Conservation (phyloP, 2,329 filamentous ascomycete species). For the Aspergillus fischeri region DNA sequence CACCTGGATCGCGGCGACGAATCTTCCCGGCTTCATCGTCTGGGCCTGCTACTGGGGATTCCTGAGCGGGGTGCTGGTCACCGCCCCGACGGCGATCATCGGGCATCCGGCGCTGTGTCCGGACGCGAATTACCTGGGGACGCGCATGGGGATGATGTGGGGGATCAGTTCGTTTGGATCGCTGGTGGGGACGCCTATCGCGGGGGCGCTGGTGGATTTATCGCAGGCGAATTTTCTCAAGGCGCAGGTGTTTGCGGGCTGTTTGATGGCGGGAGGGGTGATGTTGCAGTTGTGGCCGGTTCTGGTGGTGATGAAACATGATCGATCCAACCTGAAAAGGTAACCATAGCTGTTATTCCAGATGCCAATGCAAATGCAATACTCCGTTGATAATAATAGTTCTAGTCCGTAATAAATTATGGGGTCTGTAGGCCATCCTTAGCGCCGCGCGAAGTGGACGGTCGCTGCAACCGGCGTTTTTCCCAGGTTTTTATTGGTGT, state of each 20-base stretch:
- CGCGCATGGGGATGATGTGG: conserved; percentile 34
- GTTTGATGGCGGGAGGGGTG: conserved; percentile 28
- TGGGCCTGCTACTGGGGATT: conserved; percentile 32
- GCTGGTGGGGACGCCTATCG: conserved; percentile 29
- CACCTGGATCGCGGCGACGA: conserved; percentile 26
- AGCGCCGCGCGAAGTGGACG: not conserved
- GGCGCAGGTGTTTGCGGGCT: conserved; percentile 31
- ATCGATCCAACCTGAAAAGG: no score
- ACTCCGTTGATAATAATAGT: no score
- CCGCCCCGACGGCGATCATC: conserved; percentile 27
- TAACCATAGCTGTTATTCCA: no score
- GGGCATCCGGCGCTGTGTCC: conserved; percentile 27
- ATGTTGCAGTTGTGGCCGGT: conserved; percentile 26
- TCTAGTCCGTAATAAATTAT: no score
- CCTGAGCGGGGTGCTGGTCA: conserved; percentile 27
- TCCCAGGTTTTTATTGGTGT: not conserved
- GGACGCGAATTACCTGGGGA: conserved; percentile 23
- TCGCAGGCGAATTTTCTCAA: conserved; percentile 21
- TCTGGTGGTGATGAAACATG: conserved; percentile 19
- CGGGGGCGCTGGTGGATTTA: conserved; percentile 28
- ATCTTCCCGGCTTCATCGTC: conserved; percentile 24
- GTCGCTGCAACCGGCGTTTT: not conserved
- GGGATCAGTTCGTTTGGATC: conserved; percentile 30
- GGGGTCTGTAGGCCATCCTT: not conserved
- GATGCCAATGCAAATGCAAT: no score